These are phyloP conservation scores for Gamsiella multidivaricata DNA, from an alignment of 192 early-diverging fungal genomes.

Conservation along the genomic window DNA sequence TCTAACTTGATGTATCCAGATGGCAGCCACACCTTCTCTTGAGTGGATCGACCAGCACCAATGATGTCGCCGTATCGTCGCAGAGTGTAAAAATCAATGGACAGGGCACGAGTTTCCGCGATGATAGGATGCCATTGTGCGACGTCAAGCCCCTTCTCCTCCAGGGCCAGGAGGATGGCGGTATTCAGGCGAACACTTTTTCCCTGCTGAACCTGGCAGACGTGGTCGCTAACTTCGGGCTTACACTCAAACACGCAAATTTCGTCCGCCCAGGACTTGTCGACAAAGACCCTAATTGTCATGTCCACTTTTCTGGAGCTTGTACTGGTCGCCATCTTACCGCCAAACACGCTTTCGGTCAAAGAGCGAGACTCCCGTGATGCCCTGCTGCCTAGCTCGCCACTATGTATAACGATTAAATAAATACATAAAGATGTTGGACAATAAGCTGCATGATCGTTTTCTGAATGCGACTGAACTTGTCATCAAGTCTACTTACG, in stretches of 20 bases:
- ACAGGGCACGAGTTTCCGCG: slow-evolving; percentile 12
- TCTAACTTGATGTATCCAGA: slow-evolving; percentile 4
- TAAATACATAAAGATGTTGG: background rate
- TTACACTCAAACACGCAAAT: slow-evolving; percentile 12
- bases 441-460: background rate
- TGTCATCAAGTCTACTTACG: slow-evolving; percentile 4
- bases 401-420: slow-evolving; percentile 11
- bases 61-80: slow-evolving; percentile 13
- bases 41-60: background rate
- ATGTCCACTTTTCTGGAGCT: slow-evolving; percentile 18
- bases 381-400: slow-evolving; percentile 9
- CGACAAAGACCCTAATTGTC: slow-evolving; percentile 9
- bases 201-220: slow-evolving; percentile 4
- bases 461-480: slow-evolving; percentile 2
- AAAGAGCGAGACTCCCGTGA: background rate
- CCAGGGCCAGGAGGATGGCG: slow-evolving; percentile 8
- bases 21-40: slow-evolving; percentile 3
- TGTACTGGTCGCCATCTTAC: background rate
- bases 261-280: slow-evolving; percentile 14
- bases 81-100: slow-evolving; percentile 10
- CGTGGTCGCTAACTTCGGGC: slow-evolving; percentile 9
- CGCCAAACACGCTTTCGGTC: slow-evolving; percentile 19
- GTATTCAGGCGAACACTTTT: slow-evolving; percentile 19
- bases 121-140: slow-evolving; percentile 13
- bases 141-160: slow-evolving; percentile 8